Base-by-base conservation (phyloP, 306 rosid genomes). In the Rosa lucieae region DNA sequence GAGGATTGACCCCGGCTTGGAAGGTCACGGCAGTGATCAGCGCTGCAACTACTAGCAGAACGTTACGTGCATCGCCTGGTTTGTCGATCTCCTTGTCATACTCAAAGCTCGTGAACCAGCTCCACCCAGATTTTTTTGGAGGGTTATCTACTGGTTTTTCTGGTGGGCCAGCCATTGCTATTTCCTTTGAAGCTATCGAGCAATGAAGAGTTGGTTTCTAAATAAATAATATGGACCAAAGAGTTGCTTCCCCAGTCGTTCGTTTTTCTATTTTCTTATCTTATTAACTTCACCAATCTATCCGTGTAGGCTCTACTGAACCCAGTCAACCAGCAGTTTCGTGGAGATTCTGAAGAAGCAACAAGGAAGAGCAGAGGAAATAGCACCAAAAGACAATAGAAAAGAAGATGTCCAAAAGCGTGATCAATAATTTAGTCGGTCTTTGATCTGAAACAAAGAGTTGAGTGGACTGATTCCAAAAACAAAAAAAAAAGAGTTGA, bases 1-100 rank as follows among this genome's bases (percentile, higher is more conserved):
- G 88, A 42, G 84, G 88, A 9, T 76, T 84, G 10, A 87, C 71
- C 1, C 84, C 84, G 2, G 84, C 90, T 76, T 87, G 86, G 76
- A 82, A 84, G 18, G 88, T 80, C 40, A 79, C 88, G 3, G 85
- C 79, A 2, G 88, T 69, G 67, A 85, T 79, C 56, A 85, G 78
- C 0, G 88, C 77, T 21, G 75, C 79, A 3, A 87, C 59, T 4
- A 83, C 42, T 0, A 87, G 75, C 63, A 85, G 73, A 61, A 82
- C 78, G 23, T 75, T 82, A 11, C 80, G 67, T 1, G 59, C 51
- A 8, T 85, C 87, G 3, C 46, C 13, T 1, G 82, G 17, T 0
- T 79, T 63, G 58, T 78, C 86, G 0, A 0, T 51, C 8, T 3
- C 42, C 70, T 77, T 44, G 6, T 84, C 51, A 17, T 49, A 87